Evolutionary conservation across 2,329 filamentous ascomycete species (phyloP).

Genomic region (Arthrobotrys sinensis): DNA sequence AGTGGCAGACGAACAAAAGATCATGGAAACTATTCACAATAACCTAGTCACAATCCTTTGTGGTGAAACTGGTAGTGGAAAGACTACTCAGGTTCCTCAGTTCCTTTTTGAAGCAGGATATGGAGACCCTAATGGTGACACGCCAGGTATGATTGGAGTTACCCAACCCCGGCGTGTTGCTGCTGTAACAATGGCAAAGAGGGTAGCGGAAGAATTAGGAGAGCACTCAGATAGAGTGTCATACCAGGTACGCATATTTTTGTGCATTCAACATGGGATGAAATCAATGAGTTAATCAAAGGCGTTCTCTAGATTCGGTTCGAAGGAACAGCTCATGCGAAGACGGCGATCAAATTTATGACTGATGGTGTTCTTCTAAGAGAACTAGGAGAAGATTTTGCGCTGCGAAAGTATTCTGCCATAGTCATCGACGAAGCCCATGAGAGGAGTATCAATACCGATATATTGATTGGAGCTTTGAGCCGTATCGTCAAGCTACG

Average conservation of each 20-base stretch:
- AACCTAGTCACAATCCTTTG: conserved; percentile 91
- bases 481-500: conserved; percentile 91
- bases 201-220: conserved; percentile 88
- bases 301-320: conserved; percentile 80
- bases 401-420: conserved; percentile 89
- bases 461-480: conserved; percentile 97
- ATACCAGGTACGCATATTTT: conserved; percentile 72
- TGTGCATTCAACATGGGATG: not conserved
- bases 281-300: conserved; percentile 15
- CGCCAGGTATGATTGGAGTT: conserved; percentile 91
- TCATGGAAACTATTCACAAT: conserved; percentile 97
- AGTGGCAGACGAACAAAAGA: conserved; percentile 93
- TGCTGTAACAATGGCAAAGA: conserved; percentile 95
- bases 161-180: conserved; percentile 96
- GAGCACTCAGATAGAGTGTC: conserved; percentile 83
- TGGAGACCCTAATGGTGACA: conserved; percentile 81
- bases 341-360: conserved; percentile 98
- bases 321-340: conserved; percentile 82
- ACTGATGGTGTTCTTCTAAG: conserved; percentile 95
- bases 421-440: conserved; percentile 98
- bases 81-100: conserved; percentile 97
- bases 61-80: conserved; percentile 95
- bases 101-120: conserved; percentile 96
- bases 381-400: conserved; percentile 90
- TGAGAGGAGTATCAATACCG: conserved; percentile 96